Evolutionary conservation across 2,329 filamentous ascomycete genomes (phyloP).

Genomic region (Penicillium vulpinum): DNA sequence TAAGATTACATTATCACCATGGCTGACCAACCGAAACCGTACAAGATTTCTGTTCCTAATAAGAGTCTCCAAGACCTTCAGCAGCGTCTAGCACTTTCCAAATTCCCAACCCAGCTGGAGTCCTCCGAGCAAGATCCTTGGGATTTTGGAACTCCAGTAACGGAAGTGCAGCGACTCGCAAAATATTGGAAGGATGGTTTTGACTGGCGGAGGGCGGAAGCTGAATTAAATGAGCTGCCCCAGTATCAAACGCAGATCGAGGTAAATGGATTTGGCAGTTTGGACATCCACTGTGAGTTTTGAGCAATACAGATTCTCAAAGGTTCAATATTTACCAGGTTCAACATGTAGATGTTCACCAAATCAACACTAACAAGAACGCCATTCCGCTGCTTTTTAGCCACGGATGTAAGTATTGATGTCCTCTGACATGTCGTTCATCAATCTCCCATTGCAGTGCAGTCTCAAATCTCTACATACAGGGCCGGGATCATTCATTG

Average conservation of each 20-base stretch:
- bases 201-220: conserved; percentile 65
- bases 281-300: conserved; percentile 60
- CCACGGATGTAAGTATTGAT: conserved; percentile 60
- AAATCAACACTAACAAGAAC: conserved; percentile 51
- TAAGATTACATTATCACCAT: conserved; percentile 1
- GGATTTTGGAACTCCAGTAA: conserved; percentile 21
- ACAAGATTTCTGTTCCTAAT: conserved; percentile 17
- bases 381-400: conserved; percentile 68
- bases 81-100: conserved; percentile 20
- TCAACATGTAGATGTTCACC: conserved; percentile 52
- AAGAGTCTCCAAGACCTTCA: conserved; percentile 18
- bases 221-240: conserved; percentile 59
- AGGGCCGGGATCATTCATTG: conserved; percentile 66
- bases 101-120: conserved; percentile 19
- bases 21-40: conserved; percentile 12
- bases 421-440: neutral
- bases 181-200: conserved; percentile 58
- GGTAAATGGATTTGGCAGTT: conserved; percentile 58
- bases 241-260: conserved; percentile 58
- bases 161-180: conserved; percentile 50
- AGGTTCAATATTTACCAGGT: neutral
- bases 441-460: neutral
- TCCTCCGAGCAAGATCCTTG: conserved; percentile 19
- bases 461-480: conserved; percentile 23
- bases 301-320: neutral